phyloP scores from a whole-genome alignment of 108 stramenopile species.

The Chaetoceros muelleri region DNA sequence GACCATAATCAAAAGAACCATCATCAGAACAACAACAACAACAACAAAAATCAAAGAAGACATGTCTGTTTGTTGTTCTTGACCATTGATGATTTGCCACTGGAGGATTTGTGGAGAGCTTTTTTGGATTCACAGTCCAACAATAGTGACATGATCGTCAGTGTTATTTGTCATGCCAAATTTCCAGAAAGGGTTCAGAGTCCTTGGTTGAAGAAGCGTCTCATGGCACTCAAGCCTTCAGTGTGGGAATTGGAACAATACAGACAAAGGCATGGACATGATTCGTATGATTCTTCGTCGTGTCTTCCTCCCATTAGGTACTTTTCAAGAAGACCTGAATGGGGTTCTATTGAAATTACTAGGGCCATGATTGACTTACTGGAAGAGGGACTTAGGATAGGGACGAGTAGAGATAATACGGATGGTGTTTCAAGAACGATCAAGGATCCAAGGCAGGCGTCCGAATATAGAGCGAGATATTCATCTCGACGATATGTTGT shows the following conservation, averaged over 20 bases:
- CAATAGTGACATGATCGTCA: conserved; percentile 24
- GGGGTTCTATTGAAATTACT: conserved; percentile 90
- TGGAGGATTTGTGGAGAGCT: conserved; percentile 72
- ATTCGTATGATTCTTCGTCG: background rate
- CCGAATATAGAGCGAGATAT: background rate
- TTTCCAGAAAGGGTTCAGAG: conserved; percentile 60
- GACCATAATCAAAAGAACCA: background rate
- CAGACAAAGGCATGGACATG: background rate
- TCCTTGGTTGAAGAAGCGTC: conserved; percentile 52
- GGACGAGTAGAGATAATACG: conserved; percentile 10
- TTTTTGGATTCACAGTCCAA: conserved; percentile 31
- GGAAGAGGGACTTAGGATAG: conserved; percentile 52
- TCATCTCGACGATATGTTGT: conserved; percentile 20
- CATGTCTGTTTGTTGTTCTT: conserved; percentile 59
- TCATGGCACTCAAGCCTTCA: conserved; percentile 40
- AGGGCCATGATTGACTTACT: conserved; percentile 82
- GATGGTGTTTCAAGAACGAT: too few relatives aligned
- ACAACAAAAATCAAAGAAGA: conserved; percentile 15
- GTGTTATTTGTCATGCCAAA: conserved; percentile 74
- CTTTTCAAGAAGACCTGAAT: conserved; percentile 55
- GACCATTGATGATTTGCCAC: conserved; percentile 72
- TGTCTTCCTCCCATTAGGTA: conserved; percentile 30
- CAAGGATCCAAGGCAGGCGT: conserved; percentile 17
- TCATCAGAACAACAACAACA: background rate
- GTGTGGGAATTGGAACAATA: conserved; percentile 25